Evolutionary conservation across 179 eudicot genomes (phyloP), one percentile per base, ranked within the genome.

Genomic region (Spinacia oleracea): DNA sequence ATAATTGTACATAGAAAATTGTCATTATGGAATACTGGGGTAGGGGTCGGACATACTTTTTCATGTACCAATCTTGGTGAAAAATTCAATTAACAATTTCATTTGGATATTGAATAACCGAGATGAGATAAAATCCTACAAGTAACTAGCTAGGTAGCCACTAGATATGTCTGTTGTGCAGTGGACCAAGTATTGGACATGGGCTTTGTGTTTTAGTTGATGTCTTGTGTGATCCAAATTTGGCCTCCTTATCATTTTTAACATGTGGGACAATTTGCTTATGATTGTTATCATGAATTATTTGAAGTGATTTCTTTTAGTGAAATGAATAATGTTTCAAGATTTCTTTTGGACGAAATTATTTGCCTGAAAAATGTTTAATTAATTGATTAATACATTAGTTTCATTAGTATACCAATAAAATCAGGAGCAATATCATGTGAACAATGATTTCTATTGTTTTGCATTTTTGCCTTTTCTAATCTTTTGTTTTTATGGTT

Each of bases 201-300:
- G 20, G 35, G 10, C 58, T 59, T 59, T 32, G 9, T 75, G 40
- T 18, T 43, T 75, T 65, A 50, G 73, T 66, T 77, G 50, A 50
- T 77, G 18, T 31, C 78, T 46, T 31, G 21, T 38, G 79, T n/a
- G 3, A 27, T 35, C 18, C 16, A 62, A 62, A 2, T 29, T 56
- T 59, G 64, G 32, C 25, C 18, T 62, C 20, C 20, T 62, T 29
- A 29, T 62, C 35, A 62, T 62, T 2, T 11, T 62, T 31, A 27
- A 27, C 66, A 62, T 14, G 34, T 62, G 66, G 66, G 66, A 25
- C 66, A 62, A 27, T 7, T 62, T 10, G 66, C 34, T 62, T 62
- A 62, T 27, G 38, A 62, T 62, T 62, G 29, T 60, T 60, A 62
- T 29, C 35, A 62, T 27, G 35, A 62, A 62, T 62, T 11, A 62